A percentile compares a stretch with the other conserved stretches of the same genome.
Conservation (phyloP, 495 filamentous ascomycete species). For the Hyaloscypha variabilis region DNA sequence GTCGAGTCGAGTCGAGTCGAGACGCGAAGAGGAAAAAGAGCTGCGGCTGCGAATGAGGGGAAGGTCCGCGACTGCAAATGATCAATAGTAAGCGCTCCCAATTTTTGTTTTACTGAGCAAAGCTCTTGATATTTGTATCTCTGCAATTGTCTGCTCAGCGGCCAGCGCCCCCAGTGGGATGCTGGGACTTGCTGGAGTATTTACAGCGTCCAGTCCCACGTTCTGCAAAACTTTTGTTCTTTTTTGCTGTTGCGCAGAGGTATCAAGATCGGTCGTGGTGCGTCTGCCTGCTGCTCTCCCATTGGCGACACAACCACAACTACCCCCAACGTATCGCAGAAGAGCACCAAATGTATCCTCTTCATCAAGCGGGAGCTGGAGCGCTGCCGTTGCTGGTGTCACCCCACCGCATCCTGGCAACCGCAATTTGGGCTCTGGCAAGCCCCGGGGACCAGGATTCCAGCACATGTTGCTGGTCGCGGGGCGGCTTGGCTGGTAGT, state of each 20-base stretch:
- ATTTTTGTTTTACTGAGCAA: neutral
- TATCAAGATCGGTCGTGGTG: slow-evolving; percentile 11
- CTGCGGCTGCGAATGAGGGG: neutral
- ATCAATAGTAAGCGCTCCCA: slow-evolving; percentile 20
- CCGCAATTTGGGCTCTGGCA: neutral
- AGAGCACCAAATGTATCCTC: slow-evolving; percentile 1
- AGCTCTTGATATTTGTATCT: slow-evolving; percentile 4
- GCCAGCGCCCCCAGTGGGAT: neutral
- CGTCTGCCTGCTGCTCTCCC: neutral
- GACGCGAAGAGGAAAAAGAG: neutral
- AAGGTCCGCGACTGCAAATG: slow-evolving; percentile 16
- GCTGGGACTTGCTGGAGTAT: too few relatives aligned
- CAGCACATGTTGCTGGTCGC: slow-evolving; percentile 3
- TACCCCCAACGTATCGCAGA: neutral
- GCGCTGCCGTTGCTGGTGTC: slow-evolving; percentile 4
- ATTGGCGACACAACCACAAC: slow-evolving; percentile 13
- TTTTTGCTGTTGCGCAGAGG: slow-evolving; percentile 3
- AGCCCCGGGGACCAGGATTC: neutral
- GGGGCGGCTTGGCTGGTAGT: neutral
- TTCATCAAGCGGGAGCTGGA: slow-evolving; percentile 12
- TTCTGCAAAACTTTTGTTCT: neutral
- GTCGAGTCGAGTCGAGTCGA: neutral
- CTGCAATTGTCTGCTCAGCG: slow-evolving; percentile 1
- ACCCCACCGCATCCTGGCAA: slow-evolving; percentile 14
- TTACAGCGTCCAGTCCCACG: neutral